Conservation (phyloP, 768 basidiomycete genomes). For the Lentinula aciculospora region DNA sequence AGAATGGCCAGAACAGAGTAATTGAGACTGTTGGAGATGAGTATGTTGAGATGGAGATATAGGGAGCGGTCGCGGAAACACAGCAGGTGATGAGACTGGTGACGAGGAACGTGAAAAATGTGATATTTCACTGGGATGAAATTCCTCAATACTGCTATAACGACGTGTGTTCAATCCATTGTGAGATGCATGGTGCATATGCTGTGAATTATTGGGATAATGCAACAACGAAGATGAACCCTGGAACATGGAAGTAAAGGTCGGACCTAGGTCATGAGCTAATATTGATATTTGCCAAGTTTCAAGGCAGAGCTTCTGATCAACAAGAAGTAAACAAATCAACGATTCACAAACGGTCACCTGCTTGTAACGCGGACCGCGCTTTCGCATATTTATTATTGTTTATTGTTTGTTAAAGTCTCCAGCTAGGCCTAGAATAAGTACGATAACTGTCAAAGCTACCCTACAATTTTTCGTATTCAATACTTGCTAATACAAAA, state of each 20-base stretch:
- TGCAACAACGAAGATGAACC: neutral
- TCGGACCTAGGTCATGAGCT: constrained; percentile 1
- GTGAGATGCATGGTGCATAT: neutral
- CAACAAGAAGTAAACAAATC: constrained; percentile 1
- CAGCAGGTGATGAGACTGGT: neutral
- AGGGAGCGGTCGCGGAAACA: neutral
- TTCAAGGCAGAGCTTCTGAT: neutral
- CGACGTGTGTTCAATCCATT: neutral
- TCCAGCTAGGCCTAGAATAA: too few relatives aligned
- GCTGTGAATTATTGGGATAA: neutral
- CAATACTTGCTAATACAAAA: constrained; percentile 41
- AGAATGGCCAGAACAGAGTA: neutral
- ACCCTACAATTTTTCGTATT: constrained; percentile 27
- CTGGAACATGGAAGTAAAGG: constrained; percentile 4
- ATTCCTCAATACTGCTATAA: neutral
- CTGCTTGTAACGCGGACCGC: neutral
- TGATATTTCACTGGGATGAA: neutral
- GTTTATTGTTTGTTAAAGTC: too few relatives aligned
- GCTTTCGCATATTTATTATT: too few relatives aligned
- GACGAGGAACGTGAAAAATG: neutral
- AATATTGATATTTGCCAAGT: neutral
- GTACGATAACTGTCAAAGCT: too few relatives aligned
- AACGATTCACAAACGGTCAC: neutral
- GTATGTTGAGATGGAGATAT: neutral
- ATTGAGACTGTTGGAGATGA: neutral